phyloP scores from a whole-genome alignment of 148 eudicot species.

The Camellia sinensis region DNA sequence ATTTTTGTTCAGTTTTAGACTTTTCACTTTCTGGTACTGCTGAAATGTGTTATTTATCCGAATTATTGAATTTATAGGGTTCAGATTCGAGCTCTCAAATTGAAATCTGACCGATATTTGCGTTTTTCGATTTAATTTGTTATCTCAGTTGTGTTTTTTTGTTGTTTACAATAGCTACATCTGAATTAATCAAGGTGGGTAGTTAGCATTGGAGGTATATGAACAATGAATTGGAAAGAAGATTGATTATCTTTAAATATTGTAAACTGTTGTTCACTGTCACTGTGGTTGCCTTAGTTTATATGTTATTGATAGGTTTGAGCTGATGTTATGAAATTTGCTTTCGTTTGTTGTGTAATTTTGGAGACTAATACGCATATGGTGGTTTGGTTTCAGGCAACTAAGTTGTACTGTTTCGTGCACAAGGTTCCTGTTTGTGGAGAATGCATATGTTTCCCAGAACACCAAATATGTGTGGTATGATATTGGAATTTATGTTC shows the following conservation, averaged over 20 bases:
- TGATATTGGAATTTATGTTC: neutral
- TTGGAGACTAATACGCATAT: neutral
- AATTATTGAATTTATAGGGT: neutral
- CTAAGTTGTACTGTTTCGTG: conserved; percentile 89
- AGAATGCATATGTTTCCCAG: conserved; percentile 93
- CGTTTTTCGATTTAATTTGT: neutral
- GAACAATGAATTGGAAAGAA: too few species aligned
- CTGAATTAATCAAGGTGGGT: too few species aligned
- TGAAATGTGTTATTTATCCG: too few species aligned
- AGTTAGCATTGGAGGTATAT: too few species aligned
- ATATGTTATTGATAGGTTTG: neutral
- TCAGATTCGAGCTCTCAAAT: conserved; percentile 7
- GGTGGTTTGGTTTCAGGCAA: conserved; percentile 54
- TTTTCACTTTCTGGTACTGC: too few species aligned
- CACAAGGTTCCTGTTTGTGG: conserved; percentile 98
- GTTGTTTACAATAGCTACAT: too few species aligned
- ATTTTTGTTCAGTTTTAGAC: too few species aligned
- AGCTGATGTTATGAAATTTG: neutral
- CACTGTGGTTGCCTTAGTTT: neutral
- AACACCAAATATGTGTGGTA: conserved; percentile 97
- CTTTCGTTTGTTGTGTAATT: neutral
- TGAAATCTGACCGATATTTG: neutral
- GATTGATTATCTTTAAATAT: too few species aligned
- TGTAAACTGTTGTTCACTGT: neutral
- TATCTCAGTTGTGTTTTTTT: neutral